These are phyloP conservation scores for Phoma sp. DNA, from an alignment of 2,329 filamentous ascomycete genomes.

Conservation along the genomic window DNA sequence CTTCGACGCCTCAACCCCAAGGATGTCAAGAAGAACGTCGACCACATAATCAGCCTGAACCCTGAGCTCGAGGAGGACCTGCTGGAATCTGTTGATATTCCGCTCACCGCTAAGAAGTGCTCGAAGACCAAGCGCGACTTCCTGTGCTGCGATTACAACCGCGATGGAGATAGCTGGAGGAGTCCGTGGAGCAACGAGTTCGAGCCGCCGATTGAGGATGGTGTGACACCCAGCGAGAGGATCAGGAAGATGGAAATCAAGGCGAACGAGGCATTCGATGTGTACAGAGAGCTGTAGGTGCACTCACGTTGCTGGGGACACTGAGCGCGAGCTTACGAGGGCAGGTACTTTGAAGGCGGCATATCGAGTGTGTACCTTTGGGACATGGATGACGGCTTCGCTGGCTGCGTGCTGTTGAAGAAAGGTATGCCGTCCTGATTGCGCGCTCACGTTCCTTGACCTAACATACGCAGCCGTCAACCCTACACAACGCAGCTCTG, in stretches of 20 bases:
- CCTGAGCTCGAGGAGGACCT: conserved; percentile 96
- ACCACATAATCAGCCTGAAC: conserved; percentile 83
- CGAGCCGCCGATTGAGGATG: conserved; percentile 84
- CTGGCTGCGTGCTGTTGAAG: conserved; percentile 93
- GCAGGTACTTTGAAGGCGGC: conserved; percentile 88
- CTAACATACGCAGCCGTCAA: conserved; percentile 63
- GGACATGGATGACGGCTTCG: conserved; percentile 98
- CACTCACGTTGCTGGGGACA: not conserved
- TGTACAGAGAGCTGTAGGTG: conserved; percentile 83
- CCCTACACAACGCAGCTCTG: conserved; percentile 70
- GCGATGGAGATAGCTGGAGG: conserved; percentile 95
- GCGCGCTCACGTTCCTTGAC: not conserved
- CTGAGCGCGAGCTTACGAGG: conserved; percentile 27
- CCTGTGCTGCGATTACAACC: conserved; percentile 99
- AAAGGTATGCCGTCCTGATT: conserved; percentile 67
- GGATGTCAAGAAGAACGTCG: conserved; percentile 85
- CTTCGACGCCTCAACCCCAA: conserved; percentile 97
- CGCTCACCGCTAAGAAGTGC: conserved; percentile 84
- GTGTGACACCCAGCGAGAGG: conserved; percentile 85
- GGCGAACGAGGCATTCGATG: conserved; percentile 95
- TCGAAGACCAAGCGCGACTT: conserved; percentile 91
- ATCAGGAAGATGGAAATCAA: conserved; percentile 92
- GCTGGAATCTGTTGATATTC: conserved; percentile 95
- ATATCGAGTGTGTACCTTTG: conserved; percentile 97
- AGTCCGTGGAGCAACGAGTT: conserved; percentile 99